These are phyloP conservation scores for Magnusiomyces ingens DNA, from an alignment of 1,139 yeast genomes.

Conservation along the genomic window DNA sequence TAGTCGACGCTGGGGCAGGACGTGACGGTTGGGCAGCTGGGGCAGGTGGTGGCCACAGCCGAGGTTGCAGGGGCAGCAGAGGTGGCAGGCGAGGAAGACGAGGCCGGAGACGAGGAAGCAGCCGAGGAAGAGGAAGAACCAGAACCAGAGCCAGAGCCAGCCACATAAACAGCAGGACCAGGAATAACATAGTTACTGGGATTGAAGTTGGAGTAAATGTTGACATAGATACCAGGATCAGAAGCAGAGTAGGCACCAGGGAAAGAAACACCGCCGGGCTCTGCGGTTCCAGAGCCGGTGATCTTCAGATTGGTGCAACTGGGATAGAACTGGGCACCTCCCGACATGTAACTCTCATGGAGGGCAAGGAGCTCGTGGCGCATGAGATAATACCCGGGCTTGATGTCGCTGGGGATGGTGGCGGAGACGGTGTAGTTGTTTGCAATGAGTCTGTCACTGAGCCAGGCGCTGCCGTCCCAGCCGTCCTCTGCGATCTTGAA, in stretches of 20 bases:
- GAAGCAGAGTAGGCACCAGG: constrained; percentile 16
- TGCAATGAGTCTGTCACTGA: constrained; percentile 11
- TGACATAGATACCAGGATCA: constrained; percentile 16
- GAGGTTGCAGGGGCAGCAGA: background rate
- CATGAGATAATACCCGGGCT: constrained; percentile 14
- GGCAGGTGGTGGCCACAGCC: background rate
- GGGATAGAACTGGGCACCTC: constrained; percentile 17
- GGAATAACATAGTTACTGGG: background rate
- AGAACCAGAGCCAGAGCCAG: background rate
- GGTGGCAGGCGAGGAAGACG: background rate
- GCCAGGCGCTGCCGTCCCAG: constrained; percentile 10
- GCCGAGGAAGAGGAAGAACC: background rate
- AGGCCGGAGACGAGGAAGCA: background rate
- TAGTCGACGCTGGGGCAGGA: background rate
- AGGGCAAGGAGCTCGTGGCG: constrained; percentile 16
- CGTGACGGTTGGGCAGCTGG: no score
- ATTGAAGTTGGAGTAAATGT: constrained; percentile 9
- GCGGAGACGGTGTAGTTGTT: constrained; percentile 13
- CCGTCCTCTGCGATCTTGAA: constrained; percentile 17
- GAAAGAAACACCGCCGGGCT: constrained; percentile 16
- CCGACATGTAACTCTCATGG: constrained; percentile 1
- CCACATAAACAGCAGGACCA: background rate
- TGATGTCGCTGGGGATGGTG: constrained; percentile 13
- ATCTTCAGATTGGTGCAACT: constrained; percentile 15
- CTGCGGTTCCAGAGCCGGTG: constrained; percentile 13